A percentile compares a stretch with the other conserved stretches of the same genome.
These are phyloP conservation scores for Boletus mariae DNA, from an alignment of 1,284 basidiomycete genomes.

Conservation along the genomic window DNA sequence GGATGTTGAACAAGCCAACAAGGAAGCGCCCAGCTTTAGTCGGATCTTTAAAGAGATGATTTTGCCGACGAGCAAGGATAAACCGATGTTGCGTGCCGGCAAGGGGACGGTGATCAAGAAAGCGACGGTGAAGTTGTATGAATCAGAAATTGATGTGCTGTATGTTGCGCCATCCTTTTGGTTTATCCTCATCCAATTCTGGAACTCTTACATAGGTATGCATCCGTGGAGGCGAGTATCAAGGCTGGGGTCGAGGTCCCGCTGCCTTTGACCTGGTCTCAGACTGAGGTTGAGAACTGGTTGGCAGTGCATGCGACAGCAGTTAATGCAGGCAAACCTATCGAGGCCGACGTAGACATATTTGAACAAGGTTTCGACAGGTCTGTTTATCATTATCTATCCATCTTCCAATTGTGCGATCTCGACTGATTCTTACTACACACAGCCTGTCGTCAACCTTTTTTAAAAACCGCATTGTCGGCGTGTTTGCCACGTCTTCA, in stretches of 20 bases:
- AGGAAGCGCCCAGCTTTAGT: constrained; percentile 30
- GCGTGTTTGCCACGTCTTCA: constrained; percentile 12
- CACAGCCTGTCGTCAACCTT: constrained; percentile 24
- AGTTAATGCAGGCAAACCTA: constrained; percentile 17
- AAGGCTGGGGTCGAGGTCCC: constrained; percentile 13
- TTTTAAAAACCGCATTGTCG: constrained; percentile 24
- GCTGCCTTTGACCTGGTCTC: constrained; percentile 19
- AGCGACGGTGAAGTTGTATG: constrained; percentile 26
- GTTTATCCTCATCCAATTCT: not conserved
- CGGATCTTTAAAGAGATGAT: constrained; percentile 36
- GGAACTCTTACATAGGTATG: constrained; percentile 5
- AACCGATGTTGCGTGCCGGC: constrained; percentile 24
- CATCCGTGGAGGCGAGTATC: constrained; percentile 16
- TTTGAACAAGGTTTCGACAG: constrained; percentile 32
- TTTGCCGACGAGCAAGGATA: constrained; percentile 22
- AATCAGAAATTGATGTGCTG: constrained; percentile 27
- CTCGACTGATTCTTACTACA: not conserved
- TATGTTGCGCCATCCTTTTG: constrained; percentile 2
- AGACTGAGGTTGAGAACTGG: constrained; percentile 23
- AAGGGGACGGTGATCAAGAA: constrained; percentile 32
- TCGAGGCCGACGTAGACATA: constrained; percentile 16
- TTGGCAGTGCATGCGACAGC: constrained; percentile 22
- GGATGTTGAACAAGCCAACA: constrained; percentile 34
- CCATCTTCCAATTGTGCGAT: not conserved
- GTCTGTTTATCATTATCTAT: constrained; percentile 7